Percentiles rank a stretch among this genome's conserved stretches.
phyloP scores from a whole-genome alignment of 2,329 filamentous ascomycete species.

The Penicillium expansum region DNA sequence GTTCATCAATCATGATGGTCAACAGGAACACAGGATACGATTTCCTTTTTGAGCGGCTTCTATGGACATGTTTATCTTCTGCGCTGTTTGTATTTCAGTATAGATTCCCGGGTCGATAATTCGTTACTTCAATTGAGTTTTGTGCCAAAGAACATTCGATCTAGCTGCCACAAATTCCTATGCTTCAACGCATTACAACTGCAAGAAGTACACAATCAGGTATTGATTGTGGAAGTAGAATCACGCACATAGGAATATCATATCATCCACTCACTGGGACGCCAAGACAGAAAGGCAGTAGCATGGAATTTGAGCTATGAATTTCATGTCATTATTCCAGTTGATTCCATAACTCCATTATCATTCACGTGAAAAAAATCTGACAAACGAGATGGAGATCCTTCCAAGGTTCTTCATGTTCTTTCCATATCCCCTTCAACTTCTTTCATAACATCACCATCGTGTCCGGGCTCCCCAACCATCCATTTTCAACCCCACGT shows the following conservation, averaged over 20 bases:
- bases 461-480: too few relatives aligned
- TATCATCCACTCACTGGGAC: background rate
- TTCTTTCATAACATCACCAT: background rate
- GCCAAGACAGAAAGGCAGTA: background rate
- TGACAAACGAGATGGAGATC: background rate
- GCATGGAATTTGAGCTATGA: background rate
- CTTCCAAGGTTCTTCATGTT: background rate
- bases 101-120: slow-evolving; percentile 1
- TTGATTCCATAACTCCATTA: background rate
- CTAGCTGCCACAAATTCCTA: background rate
- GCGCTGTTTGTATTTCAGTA: background rate
- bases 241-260: background rate
- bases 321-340: background rate
- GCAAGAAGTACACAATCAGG: background rate
- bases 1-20: background rate
- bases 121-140: background rate
- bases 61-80: background rate
- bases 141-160: background rate
- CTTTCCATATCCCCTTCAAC: background rate
- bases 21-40: background rate
- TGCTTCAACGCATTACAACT: background rate
- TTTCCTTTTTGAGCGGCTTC: background rate
- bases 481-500: background rate
- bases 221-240: too few relatives aligned
- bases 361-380: background rate